These are phyloP conservation scores for Hygrocybe coccinea DNA, from an alignment of 768 basidiomycete genomes.

Conservation along the genomic window DNA sequence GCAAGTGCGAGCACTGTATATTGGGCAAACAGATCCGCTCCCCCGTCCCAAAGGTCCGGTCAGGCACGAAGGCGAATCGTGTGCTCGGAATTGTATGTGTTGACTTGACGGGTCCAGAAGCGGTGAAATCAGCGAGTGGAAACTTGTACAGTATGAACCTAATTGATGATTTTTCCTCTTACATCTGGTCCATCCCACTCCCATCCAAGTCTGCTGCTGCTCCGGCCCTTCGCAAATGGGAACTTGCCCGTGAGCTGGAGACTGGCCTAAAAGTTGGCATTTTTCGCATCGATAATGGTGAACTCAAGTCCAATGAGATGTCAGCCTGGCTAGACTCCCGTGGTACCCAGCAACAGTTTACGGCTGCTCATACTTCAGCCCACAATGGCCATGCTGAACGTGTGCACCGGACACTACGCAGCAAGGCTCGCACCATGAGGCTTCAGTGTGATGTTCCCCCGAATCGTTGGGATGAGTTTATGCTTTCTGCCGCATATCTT, in stretches of 20 bases:
- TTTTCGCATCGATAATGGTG: conserved; percentile 18
- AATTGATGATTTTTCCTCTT: conserved; percentile 30
- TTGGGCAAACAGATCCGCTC: conserved; percentile 13
- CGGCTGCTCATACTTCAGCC: conserved; percentile 32
- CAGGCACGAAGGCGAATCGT: background rate
- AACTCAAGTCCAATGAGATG: conserved; percentile 21
- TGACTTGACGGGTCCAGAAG: conserved; percentile 15
- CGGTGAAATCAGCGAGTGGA: conserved; percentile 9
- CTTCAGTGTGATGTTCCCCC: conserved; percentile 15
- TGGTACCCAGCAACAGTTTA: conserved; percentile 19
- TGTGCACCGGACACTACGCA: conserved; percentile 32
- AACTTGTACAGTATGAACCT: conserved; percentile 31
- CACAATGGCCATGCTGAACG: conserved; percentile 37
- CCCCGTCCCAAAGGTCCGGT: conserved; percentile 12
- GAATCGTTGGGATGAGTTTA: conserved; percentile 31
- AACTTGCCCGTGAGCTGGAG: conserved; percentile 17
- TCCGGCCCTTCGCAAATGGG: conserved; percentile 27
- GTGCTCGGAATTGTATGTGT: conserved; percentile 11
- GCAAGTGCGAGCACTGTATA: conserved; percentile 14
- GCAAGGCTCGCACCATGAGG: conserved; percentile 27
- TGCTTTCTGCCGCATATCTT: conserved; percentile 27
- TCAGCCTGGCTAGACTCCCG: conserved; percentile 1
- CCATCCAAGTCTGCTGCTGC: conserved; percentile 24
- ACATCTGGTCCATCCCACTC: conserved; percentile 32
- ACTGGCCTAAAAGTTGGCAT: conserved; percentile 15